Evolutionary conservation across 441 rosid genomes (phyloP).

Genomic region (Populus hybrid): DNA sequence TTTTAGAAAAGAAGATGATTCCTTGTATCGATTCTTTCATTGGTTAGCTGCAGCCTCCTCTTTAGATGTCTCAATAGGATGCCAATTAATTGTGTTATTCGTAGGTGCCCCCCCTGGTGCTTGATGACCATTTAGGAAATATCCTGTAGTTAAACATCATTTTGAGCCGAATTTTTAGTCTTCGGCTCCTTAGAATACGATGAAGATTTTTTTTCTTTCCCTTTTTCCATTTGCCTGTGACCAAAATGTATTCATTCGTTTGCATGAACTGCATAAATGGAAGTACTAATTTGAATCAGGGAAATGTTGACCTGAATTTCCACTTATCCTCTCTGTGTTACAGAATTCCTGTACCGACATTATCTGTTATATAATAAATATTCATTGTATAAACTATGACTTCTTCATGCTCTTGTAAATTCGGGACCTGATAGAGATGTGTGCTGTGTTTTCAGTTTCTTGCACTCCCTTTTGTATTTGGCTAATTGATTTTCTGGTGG

Average conservation of each 20-base stretch:
- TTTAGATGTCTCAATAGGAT: slow-evolving; percentile 22
- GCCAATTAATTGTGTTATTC: slow-evolving; percentile 23
- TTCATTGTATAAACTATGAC: background rate
- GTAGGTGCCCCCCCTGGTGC: slow-evolving; percentile 5
- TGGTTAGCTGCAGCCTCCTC: slow-evolving; percentile 26
- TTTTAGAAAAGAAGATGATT: slow-evolving; percentile 14
- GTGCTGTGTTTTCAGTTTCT: no score
- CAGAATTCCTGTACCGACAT: background rate
- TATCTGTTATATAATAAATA: background rate
- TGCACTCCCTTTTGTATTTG: background rate
- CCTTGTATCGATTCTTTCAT: slow-evolving; percentile 46
- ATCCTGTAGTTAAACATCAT: slow-evolving; percentile 25
- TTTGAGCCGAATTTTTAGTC: slow-evolving; percentile 41
- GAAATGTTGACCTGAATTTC: slow-evolving; percentile 17
- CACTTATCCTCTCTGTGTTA: background rate
- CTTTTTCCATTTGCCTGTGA: background rate
- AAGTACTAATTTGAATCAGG: slow-evolving; percentile 13
- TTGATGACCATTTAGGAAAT: slow-evolving; percentile 18
- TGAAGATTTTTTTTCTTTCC: background rate
- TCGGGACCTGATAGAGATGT: no score
- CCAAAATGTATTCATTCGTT: slow-evolving; percentile 23
- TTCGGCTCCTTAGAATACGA: slow-evolving; percentile 38
- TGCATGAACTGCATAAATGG: slow-evolving; percentile 19
- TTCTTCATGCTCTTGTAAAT: no score
- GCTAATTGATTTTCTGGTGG: background rate